Base-by-base conservation (phyloP, 192 early-diverging fungal genomes). In the Funneliformis geosporum region DNA sequence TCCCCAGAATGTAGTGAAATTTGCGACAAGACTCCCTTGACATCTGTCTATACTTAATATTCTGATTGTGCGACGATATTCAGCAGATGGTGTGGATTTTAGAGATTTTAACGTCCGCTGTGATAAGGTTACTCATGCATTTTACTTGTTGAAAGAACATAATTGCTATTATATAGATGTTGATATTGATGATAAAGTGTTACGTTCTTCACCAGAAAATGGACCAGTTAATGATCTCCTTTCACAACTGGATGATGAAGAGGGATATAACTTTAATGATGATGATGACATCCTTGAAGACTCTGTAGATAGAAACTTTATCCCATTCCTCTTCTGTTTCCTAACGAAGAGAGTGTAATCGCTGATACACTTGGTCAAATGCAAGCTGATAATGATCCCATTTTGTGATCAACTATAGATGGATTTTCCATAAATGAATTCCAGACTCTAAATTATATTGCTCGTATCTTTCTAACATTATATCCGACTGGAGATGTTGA, bases 131-230 rank as follows among this genome's bases (percentile, higher is more conserved):
- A 1, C 1, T 8, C 44, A 23, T 5, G 69, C 14, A 44, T 23
- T 71, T 46, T 25, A 5, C 3, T 71, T 5, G 69, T 43, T 71
- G 25, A 71, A 71, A 39, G 14, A 4, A 21, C 42, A 71, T 43
- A 70, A 70, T 70, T 33, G 5, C 0, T 70, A 70, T 11, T 70
- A 70, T 70, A 5, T 11, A 2, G 25, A 71, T 43, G 44, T 71
- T 43, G 16, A 46, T n/a, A 71, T 71, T 46, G 40, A 71, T 43
- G 23, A 71, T 46, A 8, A 71, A n/a, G 23, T 47, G 4, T 38
- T 71, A n/a, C 69, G 43, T 43, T 71, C 40, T 23, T 42, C 44
- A 47, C 40, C 69, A 18, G 40, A 71, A 43, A 42, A 71, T 47
- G 4, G 40, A 1, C 23, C 69, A 14, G 16, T 71, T 71, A 9